phyloP scores from a whole-genome alignment of 768 basidiomycete species.

The Boletus pseudo-olivaceus region DNA sequence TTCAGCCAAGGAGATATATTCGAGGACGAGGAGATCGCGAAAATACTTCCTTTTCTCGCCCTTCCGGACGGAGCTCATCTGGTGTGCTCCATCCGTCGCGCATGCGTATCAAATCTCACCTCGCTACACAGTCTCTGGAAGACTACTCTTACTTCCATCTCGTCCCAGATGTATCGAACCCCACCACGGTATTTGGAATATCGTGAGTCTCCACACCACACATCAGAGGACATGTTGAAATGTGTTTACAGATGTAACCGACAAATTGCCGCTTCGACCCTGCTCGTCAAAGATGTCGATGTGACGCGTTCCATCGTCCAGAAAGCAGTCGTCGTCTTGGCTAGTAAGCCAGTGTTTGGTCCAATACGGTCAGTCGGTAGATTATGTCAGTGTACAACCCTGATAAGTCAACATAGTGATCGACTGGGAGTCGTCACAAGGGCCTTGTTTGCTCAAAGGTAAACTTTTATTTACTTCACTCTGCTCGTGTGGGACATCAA shows the following conservation, averaged over 20 bases:
- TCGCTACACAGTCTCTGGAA: conserved; percentile 40
- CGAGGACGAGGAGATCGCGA: conserved; percentile 79
- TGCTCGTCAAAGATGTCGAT: conserved; percentile 76
- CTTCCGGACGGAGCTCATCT: conserved; percentile 96
- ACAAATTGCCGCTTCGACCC: conserved; percentile 77
- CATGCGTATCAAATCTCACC: conserved; percentile 9
- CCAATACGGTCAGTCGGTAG: conserved; percentile 67
- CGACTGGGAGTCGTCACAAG: conserved; percentile 93
- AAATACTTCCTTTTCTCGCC: conserved; percentile 90
- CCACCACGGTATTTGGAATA: conserved; percentile 91
- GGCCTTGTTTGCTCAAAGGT: conserved; percentile 85
- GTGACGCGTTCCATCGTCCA: conserved; percentile 96
- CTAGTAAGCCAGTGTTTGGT: conserved; percentile 87
- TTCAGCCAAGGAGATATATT: conserved; percentile 75
- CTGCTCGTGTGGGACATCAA: neutral
- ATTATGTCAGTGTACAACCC: neutral
- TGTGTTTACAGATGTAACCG: conserved; percentile 73
- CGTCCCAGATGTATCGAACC: conserved; percentile 64
- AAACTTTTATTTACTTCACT: neutral
- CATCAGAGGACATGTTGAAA: conserved; percentile 2
- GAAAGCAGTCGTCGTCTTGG: conserved; percentile 94
- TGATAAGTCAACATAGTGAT: conserved; percentile 51
- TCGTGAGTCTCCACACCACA: conserved; percentile 47
- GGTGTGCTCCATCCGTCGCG: conserved; percentile 36
- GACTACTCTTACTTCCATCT: conserved; percentile 98